These are phyloP conservation scores for Aspergillus bridgeri DNA, from an alignment of 495 filamentous ascomycete genomes.

Conservation along the genomic window DNA sequence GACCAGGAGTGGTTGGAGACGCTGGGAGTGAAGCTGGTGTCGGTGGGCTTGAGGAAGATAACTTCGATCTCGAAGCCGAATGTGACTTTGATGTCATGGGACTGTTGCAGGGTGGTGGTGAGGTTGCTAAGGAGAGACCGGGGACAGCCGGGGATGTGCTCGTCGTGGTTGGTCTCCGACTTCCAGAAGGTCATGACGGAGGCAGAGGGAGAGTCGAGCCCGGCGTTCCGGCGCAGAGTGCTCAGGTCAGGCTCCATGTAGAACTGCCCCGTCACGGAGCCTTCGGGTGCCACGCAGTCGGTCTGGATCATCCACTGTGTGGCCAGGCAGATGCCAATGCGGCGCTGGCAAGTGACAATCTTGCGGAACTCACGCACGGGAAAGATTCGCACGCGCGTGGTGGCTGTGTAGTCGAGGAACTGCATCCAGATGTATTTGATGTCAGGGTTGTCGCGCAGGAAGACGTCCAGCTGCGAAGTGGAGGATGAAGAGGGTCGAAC, in stretches of 20 bases:
- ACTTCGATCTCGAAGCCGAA: slow-evolving; percentile 86
- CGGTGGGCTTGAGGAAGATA: slow-evolving; percentile 54
- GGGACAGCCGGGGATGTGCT: slow-evolving; percentile 48
- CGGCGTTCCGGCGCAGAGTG: slow-evolving; percentile 51
- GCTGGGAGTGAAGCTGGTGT: slow-evolving; percentile 19
- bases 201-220: slow-evolving; percentile 43
- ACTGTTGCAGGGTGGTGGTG: slow-evolving; percentile 39
- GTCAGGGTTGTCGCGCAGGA: slow-evolving; percentile 27
- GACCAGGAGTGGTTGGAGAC: slow-evolving; percentile 51
- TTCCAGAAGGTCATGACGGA: slow-evolving; percentile 59
- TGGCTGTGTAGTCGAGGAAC: slow-evolving; percentile 77
- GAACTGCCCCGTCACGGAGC: slow-evolving; percentile 53
- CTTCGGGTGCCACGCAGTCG: slow-evolving; percentile 33
- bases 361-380: slow-evolving; percentile 62
- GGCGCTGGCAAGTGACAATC: slow-evolving; percentile 50
- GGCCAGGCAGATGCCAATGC: slow-evolving; percentile 54
- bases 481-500: slow-evolving; percentile 1
- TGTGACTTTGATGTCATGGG: slow-evolving; percentile 49
- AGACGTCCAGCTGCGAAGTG: slow-evolving; percentile 18
- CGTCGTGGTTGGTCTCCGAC: slow-evolving; percentile 42
- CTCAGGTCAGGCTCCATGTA: slow-evolving; percentile 58
- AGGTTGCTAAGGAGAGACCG: slow-evolving; percentile 53
- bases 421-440: slow-evolving; percentile 65
- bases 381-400: slow-evolving; percentile 63
- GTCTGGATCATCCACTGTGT: slow-evolving; percentile 54